phyloP scores from a whole-genome alignment of 2,329 filamentous ascomycete species.

The Microdochium nivale region DNA sequence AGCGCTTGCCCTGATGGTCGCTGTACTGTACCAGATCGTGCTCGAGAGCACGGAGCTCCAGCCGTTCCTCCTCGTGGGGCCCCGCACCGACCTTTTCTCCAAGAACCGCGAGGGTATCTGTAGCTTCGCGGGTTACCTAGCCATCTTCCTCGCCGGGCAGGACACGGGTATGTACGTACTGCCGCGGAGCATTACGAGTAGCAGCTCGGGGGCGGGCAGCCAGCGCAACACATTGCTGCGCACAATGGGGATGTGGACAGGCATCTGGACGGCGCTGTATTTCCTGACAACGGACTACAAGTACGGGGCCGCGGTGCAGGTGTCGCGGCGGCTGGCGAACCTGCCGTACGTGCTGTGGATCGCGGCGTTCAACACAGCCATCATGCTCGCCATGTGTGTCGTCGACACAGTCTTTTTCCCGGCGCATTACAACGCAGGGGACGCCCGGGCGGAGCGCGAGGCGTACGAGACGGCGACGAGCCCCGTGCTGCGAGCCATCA shows the following conservation, averaged over 20 bases:
- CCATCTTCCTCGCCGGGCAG: slow-evolving; percentile 88
- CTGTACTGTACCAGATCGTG: slow-evolving; percentile 61
- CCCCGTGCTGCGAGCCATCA: slow-evolving; percentile 71
- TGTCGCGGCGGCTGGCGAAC: slow-evolving; percentile 87
- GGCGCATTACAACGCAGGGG: slow-evolving; percentile 50
- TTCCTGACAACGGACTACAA: slow-evolving; percentile 56
- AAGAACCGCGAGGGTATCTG: slow-evolving; percentile 95
- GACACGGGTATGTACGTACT: slow-evolving; percentile 74
- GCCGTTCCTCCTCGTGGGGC: slow-evolving; percentile 72
- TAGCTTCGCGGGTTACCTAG: slow-evolving; percentile 86
- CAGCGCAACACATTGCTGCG: slow-evolving; percentile 52
- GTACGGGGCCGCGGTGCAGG: slow-evolving; percentile 64
- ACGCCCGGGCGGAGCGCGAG: slow-evolving; percentile 50
- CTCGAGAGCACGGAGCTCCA: slow-evolving; percentile 75
- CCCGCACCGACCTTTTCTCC: slow-evolving; percentile 69
- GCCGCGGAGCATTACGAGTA: slow-evolving; percentile 44
- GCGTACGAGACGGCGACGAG: slow-evolving; percentile 66
- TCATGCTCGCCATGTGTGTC: slow-evolving; percentile 69
- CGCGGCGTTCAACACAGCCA: slow-evolving; percentile 79
- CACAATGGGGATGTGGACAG: slow-evolving; percentile 55
- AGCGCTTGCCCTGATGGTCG: slow-evolving; percentile 61
- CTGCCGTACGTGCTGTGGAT: slow-evolving; percentile 92
- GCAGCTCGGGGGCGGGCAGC: slow-evolving; percentile 29
- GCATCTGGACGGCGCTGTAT: slow-evolving; percentile 64
- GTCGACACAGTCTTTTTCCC: slow-evolving; percentile 77